phyloP scores from a whole-genome alignment of 768 basidiomycete genomes.

The Tylopilus rubrobrunneus region DNA sequence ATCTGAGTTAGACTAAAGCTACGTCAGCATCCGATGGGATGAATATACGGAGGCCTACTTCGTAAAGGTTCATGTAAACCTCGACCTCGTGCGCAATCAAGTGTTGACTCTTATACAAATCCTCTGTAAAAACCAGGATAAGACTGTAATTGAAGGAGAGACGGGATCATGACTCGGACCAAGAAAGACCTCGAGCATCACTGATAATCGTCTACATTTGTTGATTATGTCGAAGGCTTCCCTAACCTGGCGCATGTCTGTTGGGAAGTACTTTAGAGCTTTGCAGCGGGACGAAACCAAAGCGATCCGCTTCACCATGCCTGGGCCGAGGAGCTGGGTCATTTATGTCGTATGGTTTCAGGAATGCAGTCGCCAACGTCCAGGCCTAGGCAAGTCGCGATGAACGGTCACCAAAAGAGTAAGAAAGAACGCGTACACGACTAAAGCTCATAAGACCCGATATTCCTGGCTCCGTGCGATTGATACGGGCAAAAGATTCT shows the following conservation, averaged over 20 bases:
- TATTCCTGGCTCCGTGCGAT: slow-evolving; percentile 56
- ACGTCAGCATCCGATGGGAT: background rate
- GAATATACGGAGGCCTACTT: slow-evolving; percentile 39
- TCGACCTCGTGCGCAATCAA: slow-evolving; percentile 60
- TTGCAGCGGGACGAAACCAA: background rate
- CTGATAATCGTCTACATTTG: slow-evolving; percentile 55
- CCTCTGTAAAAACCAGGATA: slow-evolving; percentile 40
- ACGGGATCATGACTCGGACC: slow-evolving; percentile 39
- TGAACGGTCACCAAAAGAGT: background rate
- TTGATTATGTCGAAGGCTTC: slow-evolving; percentile 58
- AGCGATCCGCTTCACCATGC: slow-evolving; percentile 22
- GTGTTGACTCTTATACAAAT: slow-evolving; percentile 55
- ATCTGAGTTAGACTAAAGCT: slow-evolving; percentile 41
- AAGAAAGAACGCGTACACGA: slow-evolving; percentile 37
- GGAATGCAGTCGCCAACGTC: slow-evolving; percentile 49
- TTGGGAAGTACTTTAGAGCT: background rate
- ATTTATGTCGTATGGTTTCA: slow-evolving; percentile 53
- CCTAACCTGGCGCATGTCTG: slow-evolving; percentile 48
- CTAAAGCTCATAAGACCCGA: slow-evolving; percentile 62
- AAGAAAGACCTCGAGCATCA: slow-evolving; percentile 67
- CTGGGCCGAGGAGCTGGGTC: slow-evolving; percentile 29
- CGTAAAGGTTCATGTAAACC: slow-evolving; percentile 54
- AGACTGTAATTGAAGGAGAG: background rate
- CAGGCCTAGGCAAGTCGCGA: slow-evolving; percentile 49
- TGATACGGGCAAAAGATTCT: slow-evolving; percentile 62